Evolutionary conservation across 75 land plant species (phyloP).

Genomic region (Ceratopteris richardii): DNA sequence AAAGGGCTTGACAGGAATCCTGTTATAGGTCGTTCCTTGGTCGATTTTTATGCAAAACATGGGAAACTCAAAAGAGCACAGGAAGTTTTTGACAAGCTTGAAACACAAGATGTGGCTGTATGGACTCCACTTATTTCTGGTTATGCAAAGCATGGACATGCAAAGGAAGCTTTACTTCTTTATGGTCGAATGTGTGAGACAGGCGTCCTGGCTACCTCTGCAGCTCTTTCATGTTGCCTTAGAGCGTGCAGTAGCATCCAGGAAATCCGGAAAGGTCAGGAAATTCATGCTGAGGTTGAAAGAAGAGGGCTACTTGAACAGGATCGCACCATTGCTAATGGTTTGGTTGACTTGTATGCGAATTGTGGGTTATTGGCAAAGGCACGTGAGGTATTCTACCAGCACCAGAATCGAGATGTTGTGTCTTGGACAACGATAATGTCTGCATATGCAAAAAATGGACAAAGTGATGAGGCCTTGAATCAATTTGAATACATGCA

Average conservation of each 20-base stretch:
- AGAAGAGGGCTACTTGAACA: neutral
- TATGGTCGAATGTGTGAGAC: conserved; percentile 23
- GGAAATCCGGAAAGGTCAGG: neutral
- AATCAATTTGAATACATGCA: conserved; percentile 25
- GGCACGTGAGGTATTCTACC: conserved; percentile 33
- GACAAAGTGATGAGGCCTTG: conserved; percentile 20
- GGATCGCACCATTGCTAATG: conserved; percentile 7
- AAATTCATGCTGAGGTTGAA: neutral
- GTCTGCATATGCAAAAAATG: conserved; percentile 23
- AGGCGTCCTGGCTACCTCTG: conserved; percentile 30
- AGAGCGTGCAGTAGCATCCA: neutral
- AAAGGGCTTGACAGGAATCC: conserved; percentile 22
- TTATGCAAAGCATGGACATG: conserved; percentile 11
- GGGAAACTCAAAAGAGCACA: conserved; percentile 16
- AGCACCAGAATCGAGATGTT: neutral
- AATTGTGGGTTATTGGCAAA: conserved; percentile 26
- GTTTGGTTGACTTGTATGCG: conserved; percentile 37
- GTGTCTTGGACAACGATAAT: conserved; percentile 44
- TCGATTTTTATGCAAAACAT: conserved; percentile 21
- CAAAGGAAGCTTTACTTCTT: conserved; percentile 11
- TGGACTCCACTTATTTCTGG: conserved; percentile 41
- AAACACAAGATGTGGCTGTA: conserved; percentile 16
- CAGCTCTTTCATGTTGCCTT: conserved; percentile 32
- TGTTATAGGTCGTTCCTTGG: conserved; percentile 10
- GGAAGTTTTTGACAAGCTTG: conserved; percentile 10